Conservation (phyloP, 768 basidiomycete species). For the Phylloporus sp. region DNA sequence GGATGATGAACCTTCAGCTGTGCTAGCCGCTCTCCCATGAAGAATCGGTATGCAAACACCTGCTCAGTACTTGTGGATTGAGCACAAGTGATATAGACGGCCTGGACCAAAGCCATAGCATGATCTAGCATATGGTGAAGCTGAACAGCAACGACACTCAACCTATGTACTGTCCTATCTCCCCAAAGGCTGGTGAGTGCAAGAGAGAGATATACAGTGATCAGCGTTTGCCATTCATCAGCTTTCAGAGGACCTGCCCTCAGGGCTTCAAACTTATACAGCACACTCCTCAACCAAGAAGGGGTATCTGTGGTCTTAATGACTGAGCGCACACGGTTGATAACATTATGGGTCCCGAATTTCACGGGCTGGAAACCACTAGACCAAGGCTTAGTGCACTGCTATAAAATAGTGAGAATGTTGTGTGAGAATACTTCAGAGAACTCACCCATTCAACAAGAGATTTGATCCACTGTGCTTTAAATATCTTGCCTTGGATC, state of each 20-base stretch:
- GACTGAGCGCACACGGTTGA: neutral
- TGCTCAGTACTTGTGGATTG: neutral
- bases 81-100: neutral
- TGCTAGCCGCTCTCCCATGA: slow-evolving; percentile 15
- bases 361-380: neutral
- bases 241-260: neutral
- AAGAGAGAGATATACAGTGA: neutral
- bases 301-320: neutral
- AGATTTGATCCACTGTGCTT: neutral
- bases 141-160: neutral
- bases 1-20: slow-evolving; percentile 19
- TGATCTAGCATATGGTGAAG: neutral
- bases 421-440: neutral
- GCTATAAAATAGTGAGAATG: neutral
- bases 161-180: neutral
- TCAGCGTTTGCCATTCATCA: neutral
- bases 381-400: neutral
- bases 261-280: neutral
- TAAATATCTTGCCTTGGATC: neutral
- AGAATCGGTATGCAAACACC: slow-evolving; percentile 6
- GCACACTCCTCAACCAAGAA: neutral
- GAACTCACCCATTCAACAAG: neutral
- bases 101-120: neutral
- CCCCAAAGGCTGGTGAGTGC: neutral
- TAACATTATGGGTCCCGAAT: neutral